phyloP scores from a whole-genome alignment of 768 basidiomycete genomes.

The Calvatia gigantea region DNA sequence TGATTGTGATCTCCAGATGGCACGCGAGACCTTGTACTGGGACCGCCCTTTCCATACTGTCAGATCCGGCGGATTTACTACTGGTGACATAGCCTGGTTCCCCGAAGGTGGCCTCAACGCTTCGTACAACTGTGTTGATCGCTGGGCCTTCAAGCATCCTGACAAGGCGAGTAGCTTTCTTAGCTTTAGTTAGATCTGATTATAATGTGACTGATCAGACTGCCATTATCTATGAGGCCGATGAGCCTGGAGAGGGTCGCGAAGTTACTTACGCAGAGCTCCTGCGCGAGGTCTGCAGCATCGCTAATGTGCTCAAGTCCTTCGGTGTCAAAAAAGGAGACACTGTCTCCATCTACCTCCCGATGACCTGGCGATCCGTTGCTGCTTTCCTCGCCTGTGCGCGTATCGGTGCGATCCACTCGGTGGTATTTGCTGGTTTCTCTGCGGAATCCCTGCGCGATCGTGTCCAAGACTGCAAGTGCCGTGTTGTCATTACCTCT shows the following conservation, averaged over 20 bases:
- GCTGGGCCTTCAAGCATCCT: conserved; percentile 90
- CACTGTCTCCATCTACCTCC: conserved; percentile 88
- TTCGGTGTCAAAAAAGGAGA: conserved; percentile 95
- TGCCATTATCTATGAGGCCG: conserved; percentile 98
- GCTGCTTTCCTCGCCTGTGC: conserved; percentile 98
- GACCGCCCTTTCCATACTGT: conserved; percentile 88
- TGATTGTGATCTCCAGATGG: conserved; percentile 40
- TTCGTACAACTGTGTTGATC: conserved; percentile 96
- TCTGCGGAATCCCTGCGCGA: conserved; percentile 92
- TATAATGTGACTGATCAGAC: conserved; percentile 39
- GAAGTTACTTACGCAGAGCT: conserved; percentile 82
- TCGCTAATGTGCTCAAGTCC: conserved; percentile 89
- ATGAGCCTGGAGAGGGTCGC: conserved; percentile 81
- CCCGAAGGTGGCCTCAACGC: conserved; percentile 92
- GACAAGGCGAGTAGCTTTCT: conserved; percentile 49
- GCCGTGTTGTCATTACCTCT: conserved; percentile 88
- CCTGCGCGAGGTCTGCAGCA: conserved; percentile 79
- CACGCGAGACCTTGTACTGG: conserved; percentile 79
- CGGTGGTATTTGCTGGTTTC: conserved; percentile 97
- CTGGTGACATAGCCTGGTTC: conserved; percentile 94
- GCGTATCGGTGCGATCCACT: conserved; percentile 94
- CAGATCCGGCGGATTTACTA: conserved; percentile 74
- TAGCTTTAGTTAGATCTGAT: background rate
- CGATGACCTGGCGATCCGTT: conserved; percentile 94
- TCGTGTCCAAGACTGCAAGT: conserved; percentile 85